phyloP scores from a whole-genome alignment of 805 yeast species.

The Ogataea naganishii region DNA sequence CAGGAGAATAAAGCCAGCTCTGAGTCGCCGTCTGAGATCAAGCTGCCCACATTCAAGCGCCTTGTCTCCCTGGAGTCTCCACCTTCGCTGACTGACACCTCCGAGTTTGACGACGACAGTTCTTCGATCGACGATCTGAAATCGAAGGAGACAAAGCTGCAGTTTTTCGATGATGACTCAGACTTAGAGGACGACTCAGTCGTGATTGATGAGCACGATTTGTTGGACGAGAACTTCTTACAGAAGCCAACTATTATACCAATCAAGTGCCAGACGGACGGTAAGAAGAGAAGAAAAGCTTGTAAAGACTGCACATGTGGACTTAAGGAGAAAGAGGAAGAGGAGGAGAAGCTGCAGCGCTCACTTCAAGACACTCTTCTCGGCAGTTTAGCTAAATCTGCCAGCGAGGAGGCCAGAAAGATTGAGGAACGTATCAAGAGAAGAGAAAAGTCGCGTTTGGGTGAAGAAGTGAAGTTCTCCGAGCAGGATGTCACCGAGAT shows the following conservation, averaged over 20 bases:
- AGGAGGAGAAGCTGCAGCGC: constrained; percentile 38
- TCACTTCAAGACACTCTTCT: constrained; percentile 35
- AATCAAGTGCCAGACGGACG: constrained; percentile 43
- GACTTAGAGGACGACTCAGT: constrained; percentile 34
- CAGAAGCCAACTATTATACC: constrained; percentile 41
- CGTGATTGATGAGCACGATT: constrained; percentile 49
- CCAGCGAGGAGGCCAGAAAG: constrained; percentile 43
- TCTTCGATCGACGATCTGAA: constrained; percentile 34
- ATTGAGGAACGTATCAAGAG: constrained; percentile 40
- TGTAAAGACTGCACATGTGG: constrained; percentile 99
- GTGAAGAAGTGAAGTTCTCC: constrained; percentile 37
- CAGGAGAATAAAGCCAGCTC: constrained; percentile 8
- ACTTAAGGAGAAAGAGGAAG: constrained; percentile 77
- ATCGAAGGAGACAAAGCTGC: constrained; percentile 37
- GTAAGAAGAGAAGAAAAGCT: constrained; percentile 75
- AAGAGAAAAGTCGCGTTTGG: constrained; percentile 13
- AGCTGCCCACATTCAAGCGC: constrained; percentile 24
- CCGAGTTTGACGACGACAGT: constrained; percentile 26
- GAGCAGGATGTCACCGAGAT: constrained; percentile 77
- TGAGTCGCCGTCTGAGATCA: no score
- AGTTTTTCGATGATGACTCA: constrained; percentile 37
- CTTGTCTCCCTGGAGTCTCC: constrained; percentile 21
- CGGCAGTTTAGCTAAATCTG: constrained; percentile 40
- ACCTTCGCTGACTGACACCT: constrained; percentile 36
- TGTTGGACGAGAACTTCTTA: constrained; percentile 26